Evolutionary conservation across 1,284 basidiomycete genomes (phyloP).

Genomic region (Peniophora sp.): DNA sequence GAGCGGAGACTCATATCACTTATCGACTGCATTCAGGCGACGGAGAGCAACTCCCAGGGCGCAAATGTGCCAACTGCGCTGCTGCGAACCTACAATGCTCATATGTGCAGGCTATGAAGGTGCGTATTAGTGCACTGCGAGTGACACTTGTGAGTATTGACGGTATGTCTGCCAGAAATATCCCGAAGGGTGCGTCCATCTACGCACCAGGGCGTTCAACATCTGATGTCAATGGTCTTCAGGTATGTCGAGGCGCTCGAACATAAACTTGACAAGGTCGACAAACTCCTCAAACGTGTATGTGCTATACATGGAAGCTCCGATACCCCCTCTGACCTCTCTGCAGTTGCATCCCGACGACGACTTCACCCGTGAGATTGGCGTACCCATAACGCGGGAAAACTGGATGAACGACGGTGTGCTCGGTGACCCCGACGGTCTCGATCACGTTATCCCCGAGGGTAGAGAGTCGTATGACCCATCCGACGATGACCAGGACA

Average conservation of each 20-base stretch:
- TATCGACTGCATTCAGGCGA: constrained; percentile 32
- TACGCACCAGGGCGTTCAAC: neutral
- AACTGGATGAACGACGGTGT: neutral
- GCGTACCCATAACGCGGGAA: neutral
- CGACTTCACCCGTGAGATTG: neutral
- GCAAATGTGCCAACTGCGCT: constrained; percentile 70
- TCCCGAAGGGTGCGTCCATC: constrained; percentile 13
- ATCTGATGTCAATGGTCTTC: neutral
- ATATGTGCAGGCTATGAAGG: constrained; percentile 67
- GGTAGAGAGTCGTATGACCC: neutral
- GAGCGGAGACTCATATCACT: neutral
- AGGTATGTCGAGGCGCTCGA: constrained; percentile 69
- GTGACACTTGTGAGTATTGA: constrained; percentile 35
- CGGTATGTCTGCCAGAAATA: constrained; percentile 79
- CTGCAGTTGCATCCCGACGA: neutral
- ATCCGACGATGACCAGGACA: constrained; percentile 1
- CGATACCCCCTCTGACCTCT: neutral
- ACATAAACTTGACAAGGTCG: constrained; percentile 61
- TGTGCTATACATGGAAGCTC: constrained; percentile 14
- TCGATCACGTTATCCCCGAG: neutral
- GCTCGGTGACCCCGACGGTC: neutral
- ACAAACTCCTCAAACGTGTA: constrained; percentile 52
- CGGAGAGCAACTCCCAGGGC: constrained; percentile 54
- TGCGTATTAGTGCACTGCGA: constrained; percentile 22
- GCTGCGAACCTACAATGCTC: constrained; percentile 68